A percentile compares a stretch with the other conserved stretches of the same genome.
Conservation (phyloP, 768 basidiomycete genomes). For the Mycena galericulata region DNA sequence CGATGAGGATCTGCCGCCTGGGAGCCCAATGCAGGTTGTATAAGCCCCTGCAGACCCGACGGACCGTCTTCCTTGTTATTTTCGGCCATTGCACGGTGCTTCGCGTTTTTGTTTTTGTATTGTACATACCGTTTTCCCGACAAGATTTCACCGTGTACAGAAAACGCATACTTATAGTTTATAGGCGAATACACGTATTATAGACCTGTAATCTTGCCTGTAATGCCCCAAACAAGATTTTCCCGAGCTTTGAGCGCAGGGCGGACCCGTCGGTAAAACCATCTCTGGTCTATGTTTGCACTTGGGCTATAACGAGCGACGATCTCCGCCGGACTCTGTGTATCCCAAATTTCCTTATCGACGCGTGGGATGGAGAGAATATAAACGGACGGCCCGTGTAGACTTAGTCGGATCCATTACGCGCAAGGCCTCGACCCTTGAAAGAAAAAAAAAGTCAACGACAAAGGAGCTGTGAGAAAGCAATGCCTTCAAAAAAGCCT, state of each 20-base stretch:
- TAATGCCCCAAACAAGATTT: no score
- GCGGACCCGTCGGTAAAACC: constrained; percentile 9
- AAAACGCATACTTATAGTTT: constrained; percentile 28
- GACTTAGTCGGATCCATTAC: constrained; percentile 12
- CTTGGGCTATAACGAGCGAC: neutral
- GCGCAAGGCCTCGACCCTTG: neutral
- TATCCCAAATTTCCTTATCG: neutral
- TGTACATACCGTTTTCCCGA: constrained; percentile 15
- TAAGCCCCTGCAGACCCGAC: neutral
- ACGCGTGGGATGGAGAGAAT: neutral
- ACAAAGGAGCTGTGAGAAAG: neutral
- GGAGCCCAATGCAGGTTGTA: constrained; percentile 42
- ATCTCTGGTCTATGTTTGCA: no score
- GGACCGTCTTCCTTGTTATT: constrained; percentile 1
- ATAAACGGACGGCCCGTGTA: constrained; percentile 15
- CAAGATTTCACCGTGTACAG: constrained; percentile 14
- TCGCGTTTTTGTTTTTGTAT: constrained; percentile 2
- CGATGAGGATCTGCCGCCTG: constrained; percentile 34
- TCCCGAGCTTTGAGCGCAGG: constrained; percentile 13
- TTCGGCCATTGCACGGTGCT: neutral
- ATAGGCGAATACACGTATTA: constrained; percentile 33
- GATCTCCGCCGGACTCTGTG: constrained; percentile 19
- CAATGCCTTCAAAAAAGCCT: neutral
- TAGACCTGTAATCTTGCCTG: neutral
- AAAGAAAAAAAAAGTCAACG: no score